Conservation (phyloP, 306 rosid genomes). For the Sophora flavescens region DNA sequence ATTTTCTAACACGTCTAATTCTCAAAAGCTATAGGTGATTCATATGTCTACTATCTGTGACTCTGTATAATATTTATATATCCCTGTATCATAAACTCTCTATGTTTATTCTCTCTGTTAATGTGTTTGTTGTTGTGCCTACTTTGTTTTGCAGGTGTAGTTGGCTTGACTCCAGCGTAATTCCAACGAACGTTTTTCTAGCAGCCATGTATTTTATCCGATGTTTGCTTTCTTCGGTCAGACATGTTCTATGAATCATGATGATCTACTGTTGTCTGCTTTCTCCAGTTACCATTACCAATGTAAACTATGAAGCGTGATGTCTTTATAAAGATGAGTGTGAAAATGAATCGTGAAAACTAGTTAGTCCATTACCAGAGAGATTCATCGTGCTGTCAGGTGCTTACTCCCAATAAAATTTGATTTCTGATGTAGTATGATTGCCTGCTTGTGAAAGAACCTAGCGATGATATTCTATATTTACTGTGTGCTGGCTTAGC, state of each 20-base stretch:
- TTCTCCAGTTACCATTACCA: conserved; percentile 33
- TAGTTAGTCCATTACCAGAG: neutral
- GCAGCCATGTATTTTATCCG: conserved; percentile 38
- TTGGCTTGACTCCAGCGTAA: conserved; percentile 79
- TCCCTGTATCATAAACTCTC: neutral
- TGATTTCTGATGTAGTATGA: conserved; percentile 33
- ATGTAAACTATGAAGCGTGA: conserved; percentile 42
- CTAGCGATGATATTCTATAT: conserved; percentile 16
- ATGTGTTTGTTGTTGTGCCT: conserved; percentile 19
- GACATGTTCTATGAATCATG: conserved; percentile 40
- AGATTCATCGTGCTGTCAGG: conserved; percentile 7
- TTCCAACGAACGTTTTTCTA: conserved; percentile 23
- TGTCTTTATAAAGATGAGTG: conserved; percentile 43
- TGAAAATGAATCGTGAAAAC: conserved; percentile 33
- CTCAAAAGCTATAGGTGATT: conserved; percentile 28
- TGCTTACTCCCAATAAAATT: conserved; percentile 41
- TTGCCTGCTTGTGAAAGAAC: conserved; percentile 35
- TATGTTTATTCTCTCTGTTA: conserved; percentile 14
- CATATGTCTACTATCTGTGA: conserved; percentile 23
- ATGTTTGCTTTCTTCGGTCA: conserved; percentile 32
- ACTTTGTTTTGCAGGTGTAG: conserved; percentile 72
- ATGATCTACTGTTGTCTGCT: conserved; percentile 16
- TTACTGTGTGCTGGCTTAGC: neutral
- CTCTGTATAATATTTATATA: conserved; percentile 1
- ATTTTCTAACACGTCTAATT: too few relatives aligned